phyloP scores from a whole-genome alignment of 768 basidiomycete species.

The Mycena filopes region DNA sequence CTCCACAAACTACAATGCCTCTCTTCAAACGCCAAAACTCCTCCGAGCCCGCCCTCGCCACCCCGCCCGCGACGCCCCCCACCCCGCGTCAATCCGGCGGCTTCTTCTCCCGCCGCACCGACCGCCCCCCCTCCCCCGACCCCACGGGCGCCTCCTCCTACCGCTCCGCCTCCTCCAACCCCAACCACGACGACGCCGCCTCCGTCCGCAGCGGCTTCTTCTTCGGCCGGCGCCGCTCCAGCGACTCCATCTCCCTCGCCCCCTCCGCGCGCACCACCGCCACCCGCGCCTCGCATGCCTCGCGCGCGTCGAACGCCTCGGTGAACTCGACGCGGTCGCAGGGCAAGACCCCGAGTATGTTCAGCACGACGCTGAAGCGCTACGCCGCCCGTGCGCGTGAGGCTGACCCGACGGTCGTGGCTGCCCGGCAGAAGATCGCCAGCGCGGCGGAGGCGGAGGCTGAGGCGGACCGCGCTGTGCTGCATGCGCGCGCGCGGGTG shows the following conservation, averaged over 20 bases:
- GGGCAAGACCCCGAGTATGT: background rate
- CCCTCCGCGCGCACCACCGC: background rate
- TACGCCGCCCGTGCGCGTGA: slow-evolving; percentile 6
- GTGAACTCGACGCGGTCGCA: background rate
- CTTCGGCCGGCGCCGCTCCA: slow-evolving; percentile 22
- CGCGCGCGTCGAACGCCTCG: background rate
- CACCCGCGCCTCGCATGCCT: background rate
- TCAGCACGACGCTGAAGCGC: background rate
- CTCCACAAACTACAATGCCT: slow-evolving; percentile 42
- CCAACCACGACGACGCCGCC: background rate
- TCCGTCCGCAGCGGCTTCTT: slow-evolving; percentile 25
- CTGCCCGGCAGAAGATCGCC: slow-evolving; percentile 60
- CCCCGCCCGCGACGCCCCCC: background rate
- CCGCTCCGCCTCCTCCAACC: slow-evolving; percentile 21
- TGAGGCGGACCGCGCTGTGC: slow-evolving; percentile 61
- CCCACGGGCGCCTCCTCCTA: slow-evolving; percentile 1
- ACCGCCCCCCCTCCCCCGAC: slow-evolving; percentile 3
- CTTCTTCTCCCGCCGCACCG: slow-evolving; percentile 9
- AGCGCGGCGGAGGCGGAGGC: slow-evolving; percentile 63
- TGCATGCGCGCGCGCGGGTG: slow-evolving; percentile 56
- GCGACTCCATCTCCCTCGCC: background rate
- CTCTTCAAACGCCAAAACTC: slow-evolving; percentile 35
- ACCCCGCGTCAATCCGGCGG: background rate
- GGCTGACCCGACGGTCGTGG: slow-evolving; percentile 56
- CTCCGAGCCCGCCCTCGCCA: background rate